phyloP scores from a whole-genome alignment of 306 rosid species.

The Castanea crenata region DNA sequence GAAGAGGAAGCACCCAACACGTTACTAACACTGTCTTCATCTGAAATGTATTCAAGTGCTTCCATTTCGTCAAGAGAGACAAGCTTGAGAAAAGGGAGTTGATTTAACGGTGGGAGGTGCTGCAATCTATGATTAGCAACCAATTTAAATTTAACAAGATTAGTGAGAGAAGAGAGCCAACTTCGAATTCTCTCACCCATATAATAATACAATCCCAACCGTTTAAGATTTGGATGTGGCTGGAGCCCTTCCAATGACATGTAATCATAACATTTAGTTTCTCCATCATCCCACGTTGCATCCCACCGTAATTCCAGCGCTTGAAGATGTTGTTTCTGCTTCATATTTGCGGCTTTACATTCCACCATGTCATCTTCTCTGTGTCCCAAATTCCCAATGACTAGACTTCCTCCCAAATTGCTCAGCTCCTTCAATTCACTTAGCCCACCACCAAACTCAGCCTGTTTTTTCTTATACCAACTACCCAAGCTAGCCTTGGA shows the following conservation, averaged over 20 bases:
- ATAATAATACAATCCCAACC: background rate
- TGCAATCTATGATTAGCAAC: accelerated
- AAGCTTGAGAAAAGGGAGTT: too few relatives aligned
- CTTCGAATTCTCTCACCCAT: background rate
- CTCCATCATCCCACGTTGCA: accelerated
- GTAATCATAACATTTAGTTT: background rate
- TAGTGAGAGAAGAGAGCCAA: background rate
- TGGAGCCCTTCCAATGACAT: background rate
- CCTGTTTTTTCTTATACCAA: background rate
- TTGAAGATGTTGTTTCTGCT: accelerated
- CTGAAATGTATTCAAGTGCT: too few relatives aligned
- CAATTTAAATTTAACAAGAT: accelerated
- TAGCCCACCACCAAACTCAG: too few relatives aligned
- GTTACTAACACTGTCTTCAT: too few relatives aligned
- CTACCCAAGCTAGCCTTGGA: too few relatives aligned
- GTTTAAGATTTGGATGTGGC: background rate
- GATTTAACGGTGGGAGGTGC: background rate
- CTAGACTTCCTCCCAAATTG: too few relatives aligned
- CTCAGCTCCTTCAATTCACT: too few relatives aligned
- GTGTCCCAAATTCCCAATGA: too few relatives aligned
- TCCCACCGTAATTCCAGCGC: accelerated
- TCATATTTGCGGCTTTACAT: too few relatives aligned
- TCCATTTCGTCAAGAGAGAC: too few relatives aligned
- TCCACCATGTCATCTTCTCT: too few relatives aligned
- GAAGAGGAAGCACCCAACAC: too few relatives aligned